Evolutionary conservation across 306 rosid genomes (phyloP).

Genomic region (Citrullus mucosospermus): DNA sequence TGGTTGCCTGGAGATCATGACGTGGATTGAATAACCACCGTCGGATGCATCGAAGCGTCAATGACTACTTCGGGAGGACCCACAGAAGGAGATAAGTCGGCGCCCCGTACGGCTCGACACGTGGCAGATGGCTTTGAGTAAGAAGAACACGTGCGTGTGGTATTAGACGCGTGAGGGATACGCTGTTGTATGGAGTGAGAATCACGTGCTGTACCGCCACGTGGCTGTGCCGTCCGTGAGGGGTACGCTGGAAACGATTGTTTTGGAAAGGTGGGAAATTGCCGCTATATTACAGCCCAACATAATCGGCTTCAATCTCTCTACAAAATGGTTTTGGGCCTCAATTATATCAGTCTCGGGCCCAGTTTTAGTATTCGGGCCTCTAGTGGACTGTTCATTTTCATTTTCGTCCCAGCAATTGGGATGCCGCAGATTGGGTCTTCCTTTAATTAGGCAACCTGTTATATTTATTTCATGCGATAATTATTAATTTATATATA

Average conservation of each 20-base stretch:
- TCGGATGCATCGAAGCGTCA: background rate
- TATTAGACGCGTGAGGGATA: background rate
- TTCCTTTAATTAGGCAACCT: too few species aligned
- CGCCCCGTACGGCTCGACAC: background rate
- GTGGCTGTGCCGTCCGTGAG: too few species aligned
- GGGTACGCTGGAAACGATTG: too few species aligned
- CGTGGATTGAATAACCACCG: constrained; percentile 19
- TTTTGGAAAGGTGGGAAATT: too few species aligned
- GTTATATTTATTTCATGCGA: too few species aligned
- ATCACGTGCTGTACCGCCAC: background rate
- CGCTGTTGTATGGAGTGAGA: background rate
- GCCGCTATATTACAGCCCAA: too few species aligned
- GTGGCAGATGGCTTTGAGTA: background rate
- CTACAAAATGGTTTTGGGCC: background rate
- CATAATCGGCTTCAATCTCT: background rate
- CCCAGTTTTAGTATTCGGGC: background rate
- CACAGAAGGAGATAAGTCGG: background rate
- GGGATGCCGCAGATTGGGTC: too few species aligned
- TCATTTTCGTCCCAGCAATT: background rate
- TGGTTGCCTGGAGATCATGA: background rate
- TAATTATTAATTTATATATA: too few species aligned
- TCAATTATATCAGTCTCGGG: background rate
- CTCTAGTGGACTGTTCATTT: too few species aligned
- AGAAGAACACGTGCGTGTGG: background rate
- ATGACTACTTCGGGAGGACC: background rate